Evolutionary conservation across 2,329 filamentous ascomycete genomes (phyloP).

Genomic region (Colletotrichum zoysiae): DNA sequence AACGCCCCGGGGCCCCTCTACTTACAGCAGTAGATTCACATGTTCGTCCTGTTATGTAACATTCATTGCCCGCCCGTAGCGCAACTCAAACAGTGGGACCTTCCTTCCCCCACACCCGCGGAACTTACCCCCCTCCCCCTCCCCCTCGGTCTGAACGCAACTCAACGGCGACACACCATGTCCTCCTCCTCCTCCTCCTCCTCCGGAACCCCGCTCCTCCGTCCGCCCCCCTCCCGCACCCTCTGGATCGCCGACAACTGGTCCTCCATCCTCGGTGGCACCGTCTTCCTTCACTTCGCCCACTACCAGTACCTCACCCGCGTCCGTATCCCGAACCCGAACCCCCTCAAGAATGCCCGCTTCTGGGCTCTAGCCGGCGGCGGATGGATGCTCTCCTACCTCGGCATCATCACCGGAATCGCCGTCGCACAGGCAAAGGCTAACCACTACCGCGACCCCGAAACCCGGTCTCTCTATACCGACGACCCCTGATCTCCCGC

Average conservation of each 20-base stretch:
- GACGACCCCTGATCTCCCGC: background rate
- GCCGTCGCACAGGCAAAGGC: constrained; percentile 39
- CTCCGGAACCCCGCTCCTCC: constrained; percentile 29
- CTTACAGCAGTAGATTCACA: constrained; percentile 6
- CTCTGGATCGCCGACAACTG: constrained; percentile 43
- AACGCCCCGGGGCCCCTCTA: no score
- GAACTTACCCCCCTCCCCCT: background rate
- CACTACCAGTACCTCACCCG: constrained; percentile 42
- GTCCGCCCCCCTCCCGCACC: constrained; percentile 30
- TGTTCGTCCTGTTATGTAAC: background rate
- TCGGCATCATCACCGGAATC: constrained; percentile 38
- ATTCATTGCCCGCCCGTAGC: constrained; percentile 2
- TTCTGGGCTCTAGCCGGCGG: constrained; percentile 42
- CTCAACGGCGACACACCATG: constrained; percentile 16
- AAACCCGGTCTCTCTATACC: constrained; percentile 29
- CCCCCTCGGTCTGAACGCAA: constrained; percentile 4
- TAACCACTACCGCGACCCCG: constrained; percentile 38
- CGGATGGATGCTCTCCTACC: constrained; percentile 42
- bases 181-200: constrained; percentile 9
- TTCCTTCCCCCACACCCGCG: background rate
- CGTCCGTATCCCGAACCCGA: constrained; percentile 36
- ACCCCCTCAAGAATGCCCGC: constrained; percentile 42
- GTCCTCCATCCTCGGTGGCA: constrained; percentile 39
- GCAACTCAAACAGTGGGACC: background rate
- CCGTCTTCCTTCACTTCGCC: constrained; percentile 36